Base-by-base conservation (phyloP, 192 early-diverging fungal species). In the Phlyctochytrium bullatum region DNA sequence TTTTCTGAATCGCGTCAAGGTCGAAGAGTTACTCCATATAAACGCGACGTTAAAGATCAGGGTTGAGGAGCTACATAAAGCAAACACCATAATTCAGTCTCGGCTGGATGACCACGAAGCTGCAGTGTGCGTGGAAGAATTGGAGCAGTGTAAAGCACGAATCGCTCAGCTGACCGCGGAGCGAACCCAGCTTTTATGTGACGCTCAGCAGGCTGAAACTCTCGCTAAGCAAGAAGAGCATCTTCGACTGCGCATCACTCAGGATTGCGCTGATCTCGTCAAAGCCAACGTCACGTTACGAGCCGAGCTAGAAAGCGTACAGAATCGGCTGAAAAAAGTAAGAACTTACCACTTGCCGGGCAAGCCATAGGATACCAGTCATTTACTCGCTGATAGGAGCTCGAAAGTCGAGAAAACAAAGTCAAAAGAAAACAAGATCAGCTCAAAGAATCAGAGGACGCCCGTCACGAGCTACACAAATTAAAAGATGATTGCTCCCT, bases 11-110 rank as follows among this genome's bases (percentile, higher is more conserved):
- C 67, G 16, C 61, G 10, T 47, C 6, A 47, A 74, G 66, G 64
- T 82, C 16, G 77, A 82, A 52, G 80, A 82, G 62, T 75, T 80
- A 34, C 36, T 82, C 6, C 71, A 73, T 3, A 75, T 82, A 24
- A 72, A 82, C 40, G 67, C 65, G 1, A 71, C 66, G 1, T 30
- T 79, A 0, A 69, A 75, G 56, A 57, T 35, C 14, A 17, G 74
- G 4, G 52, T 76, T 12, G 71, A 78, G 36, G 73, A 82, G 23
- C 51, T 82, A 20, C 66, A 75, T 25, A 65, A 68, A 52, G 56
- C 54, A 17, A 73, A 79, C 23, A 62, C 65, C n/a, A 23, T 40
- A 6, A 25, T 77, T 24, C 60, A 77, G 65, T 62, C 65, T 1
- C 34, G 59, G 47, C 35, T 76, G 2, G 66, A 65, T 25, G 73